These are phyloP conservation scores for Ceratobasidium sp. DNA, from an alignment of 1,284 basidiomycete genomes.

Conservation along the genomic window DNA sequence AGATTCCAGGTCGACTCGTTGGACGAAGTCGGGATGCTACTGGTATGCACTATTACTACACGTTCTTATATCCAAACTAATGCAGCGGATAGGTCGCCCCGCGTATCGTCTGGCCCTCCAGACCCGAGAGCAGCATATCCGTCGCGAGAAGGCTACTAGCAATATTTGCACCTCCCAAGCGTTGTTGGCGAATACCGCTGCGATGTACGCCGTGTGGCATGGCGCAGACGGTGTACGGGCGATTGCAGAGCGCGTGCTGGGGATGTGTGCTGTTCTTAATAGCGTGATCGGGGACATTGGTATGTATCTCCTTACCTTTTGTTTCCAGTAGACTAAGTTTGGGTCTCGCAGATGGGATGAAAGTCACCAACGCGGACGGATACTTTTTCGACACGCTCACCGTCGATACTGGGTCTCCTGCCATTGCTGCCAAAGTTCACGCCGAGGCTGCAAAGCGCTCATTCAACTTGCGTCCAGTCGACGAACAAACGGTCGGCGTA, in stretches of 20 bases:
- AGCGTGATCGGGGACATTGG: constrained; percentile 21
- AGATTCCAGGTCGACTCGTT: constrained; percentile 96
- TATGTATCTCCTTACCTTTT: neutral
- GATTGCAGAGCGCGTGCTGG: constrained; percentile 72
- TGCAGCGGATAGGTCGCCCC: constrained; percentile 59
- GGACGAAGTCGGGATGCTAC: constrained; percentile 88
- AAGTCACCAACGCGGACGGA: constrained; percentile 66
- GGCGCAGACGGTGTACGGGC: constrained; percentile 87
- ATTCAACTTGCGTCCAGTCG: constrained; percentile 89
- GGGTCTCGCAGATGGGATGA: constrained; percentile 49
- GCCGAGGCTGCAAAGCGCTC: constrained; percentile 72
- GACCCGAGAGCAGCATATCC: constrained; percentile 95
- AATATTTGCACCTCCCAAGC: constrained; percentile 96
- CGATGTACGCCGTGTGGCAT: constrained; percentile 98
- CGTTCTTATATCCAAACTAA: neutral
- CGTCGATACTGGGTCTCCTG: constrained; percentile 77
- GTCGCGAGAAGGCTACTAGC: constrained; percentile 94
- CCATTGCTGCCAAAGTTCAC: constrained; percentile 77
- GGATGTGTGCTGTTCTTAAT: constrained; percentile 23
- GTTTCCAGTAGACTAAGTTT: neutral
- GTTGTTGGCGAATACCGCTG: constrained; percentile 95
- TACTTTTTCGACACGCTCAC: constrained; percentile 94
- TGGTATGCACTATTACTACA: constrained; percentile 60
- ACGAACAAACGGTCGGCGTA: constrained; percentile 84
- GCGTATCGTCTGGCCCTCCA: constrained; percentile 89